Evolutionary conservation across 1,139 yeast genomes (phyloP), one percentile per base, ranked within the genome.

Genomic region (Protomyces arabidopsidicola): DNA sequence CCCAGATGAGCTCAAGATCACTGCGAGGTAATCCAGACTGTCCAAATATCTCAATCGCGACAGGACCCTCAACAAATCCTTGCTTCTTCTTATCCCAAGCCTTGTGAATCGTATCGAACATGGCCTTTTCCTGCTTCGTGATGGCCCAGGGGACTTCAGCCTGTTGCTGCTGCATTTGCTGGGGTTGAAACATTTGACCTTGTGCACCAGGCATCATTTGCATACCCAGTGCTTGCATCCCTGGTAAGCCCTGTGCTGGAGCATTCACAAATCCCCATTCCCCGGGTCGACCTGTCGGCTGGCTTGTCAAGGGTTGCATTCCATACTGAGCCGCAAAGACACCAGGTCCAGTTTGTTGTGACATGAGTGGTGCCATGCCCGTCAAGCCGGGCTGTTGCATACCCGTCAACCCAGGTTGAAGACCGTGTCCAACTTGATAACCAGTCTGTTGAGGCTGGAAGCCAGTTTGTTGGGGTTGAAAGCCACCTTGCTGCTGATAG

Each of bases 1-100:
- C 97, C 98, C 98, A 93, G 68, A 93, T 89, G 45, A 85, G 80
- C 74, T 91, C 98, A 67, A 93, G 80, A 70, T 91, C 97, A 9
- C 84, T 82, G 74, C 97, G 84, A 65, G 85, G 81, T 69, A 93
- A 82, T 0, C 98, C 98, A 34, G 96, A 87, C 75, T 93, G 93
- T 57, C 95, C 86, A 75, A 93, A 90, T 45, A 93, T 86, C 67
- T 84, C 84, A 63, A 93, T 90, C 0, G 97, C 97, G 18, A 86
- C 84, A 51, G 84, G 84, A 14, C 98, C 96, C 65, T 85, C 86
- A 64, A 93, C 80, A 67, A 77, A 81, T 0, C 98, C 98, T 60
- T 78, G 79, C 57, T 81, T 81, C 38, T 79, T 73, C 20, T 83
- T 78, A 73, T 91, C 97, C 90, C 96, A 91, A 53, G 95, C 95